These are phyloP conservation scores for Pichia sp. DNA, from an alignment of 1,139 yeast species.

Conservation along the genomic window DNA sequence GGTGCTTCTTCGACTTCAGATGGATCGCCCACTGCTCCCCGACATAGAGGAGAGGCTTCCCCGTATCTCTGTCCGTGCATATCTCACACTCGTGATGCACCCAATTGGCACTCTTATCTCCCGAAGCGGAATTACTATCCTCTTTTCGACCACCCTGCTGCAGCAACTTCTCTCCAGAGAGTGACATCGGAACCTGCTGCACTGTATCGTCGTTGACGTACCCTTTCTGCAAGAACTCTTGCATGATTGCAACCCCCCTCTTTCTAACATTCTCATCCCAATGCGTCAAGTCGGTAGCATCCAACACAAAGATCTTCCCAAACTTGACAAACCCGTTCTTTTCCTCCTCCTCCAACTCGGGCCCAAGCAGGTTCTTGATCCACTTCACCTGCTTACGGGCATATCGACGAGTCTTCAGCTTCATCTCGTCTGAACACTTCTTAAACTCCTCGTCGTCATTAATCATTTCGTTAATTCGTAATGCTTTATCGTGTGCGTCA, in stretches of 20 bases:
- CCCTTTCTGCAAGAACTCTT: conserved; percentile 36
- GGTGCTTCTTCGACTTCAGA: conserved; percentile 63
- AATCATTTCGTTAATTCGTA: conserved; percentile 4
- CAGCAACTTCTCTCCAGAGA: conserved; percentile 33
- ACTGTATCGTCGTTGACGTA: conserved; percentile 18
- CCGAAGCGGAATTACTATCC: too few species aligned
- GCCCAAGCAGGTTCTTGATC: conserved; percentile 72
- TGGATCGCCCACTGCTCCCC: conserved; percentile 79
- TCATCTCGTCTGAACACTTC: conserved; percentile 71
- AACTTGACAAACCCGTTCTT: conserved; percentile 52
- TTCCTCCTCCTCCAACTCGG: conserved; percentile 55
- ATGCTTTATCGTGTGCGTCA: background rate
- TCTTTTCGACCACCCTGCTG: too few species aligned
- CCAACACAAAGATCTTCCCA: conserved; percentile 64
- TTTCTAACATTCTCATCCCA: conserved; percentile 48
- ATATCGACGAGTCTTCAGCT: conserved; percentile 78
- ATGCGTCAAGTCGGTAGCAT: conserved; percentile 64
- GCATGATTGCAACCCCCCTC: conserved; percentile 54
- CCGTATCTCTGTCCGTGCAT: conserved; percentile 55
- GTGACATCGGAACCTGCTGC: conserved; percentile 44
- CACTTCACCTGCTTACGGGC: conserved; percentile 92
- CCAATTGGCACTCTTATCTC: conserved; percentile 44
- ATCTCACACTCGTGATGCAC: conserved; percentile 63
- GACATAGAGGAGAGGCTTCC: conserved; percentile 59
- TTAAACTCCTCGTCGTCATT: conserved; percentile 32